Evolutionary conservation across 1,284 basidiomycete genomes (phyloP).

Genomic region (Vanrija humicola): DNA sequence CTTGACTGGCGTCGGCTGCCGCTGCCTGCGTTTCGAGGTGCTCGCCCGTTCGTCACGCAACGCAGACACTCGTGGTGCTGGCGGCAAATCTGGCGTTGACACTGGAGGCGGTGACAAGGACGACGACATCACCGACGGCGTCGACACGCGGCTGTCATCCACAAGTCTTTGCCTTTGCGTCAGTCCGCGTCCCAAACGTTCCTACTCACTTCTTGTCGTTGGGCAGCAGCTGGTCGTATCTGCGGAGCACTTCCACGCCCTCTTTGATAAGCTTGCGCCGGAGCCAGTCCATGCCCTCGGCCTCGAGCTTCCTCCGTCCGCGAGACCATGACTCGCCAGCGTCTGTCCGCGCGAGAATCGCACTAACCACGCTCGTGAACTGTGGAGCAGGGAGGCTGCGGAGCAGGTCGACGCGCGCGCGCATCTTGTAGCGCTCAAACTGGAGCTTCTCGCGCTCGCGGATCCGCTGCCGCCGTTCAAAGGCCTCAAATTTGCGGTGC

Average conservation of each 20-base stretch:
- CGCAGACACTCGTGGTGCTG: not conserved
- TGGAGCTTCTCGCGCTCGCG: constrained; percentile 86
- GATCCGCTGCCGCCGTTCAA: constrained; percentile 77
- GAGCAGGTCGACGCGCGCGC: constrained; percentile 79
- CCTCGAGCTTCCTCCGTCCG: constrained; percentile 31
- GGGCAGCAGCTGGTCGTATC: constrained; percentile 23
- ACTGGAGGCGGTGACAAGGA: not conserved
- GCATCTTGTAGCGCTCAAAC: constrained; percentile 85
- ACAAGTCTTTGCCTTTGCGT: not conserved
- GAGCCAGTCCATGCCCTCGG: constrained; percentile 38
- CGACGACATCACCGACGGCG: not conserved
- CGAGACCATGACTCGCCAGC: constrained; percentile 21
- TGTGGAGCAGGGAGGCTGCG: constrained; percentile 46
- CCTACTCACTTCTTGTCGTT: constrained; percentile 12
- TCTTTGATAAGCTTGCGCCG: constrained; percentile 35
- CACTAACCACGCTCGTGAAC: constrained; percentile 29
- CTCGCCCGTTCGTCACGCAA: not conserved
- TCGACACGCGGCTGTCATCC: not conserved
- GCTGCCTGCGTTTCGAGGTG: not conserved
- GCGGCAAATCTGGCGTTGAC: not conserved
- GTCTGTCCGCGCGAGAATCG: constrained; percentile 14
- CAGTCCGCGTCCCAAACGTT: constrained; percentile 15
- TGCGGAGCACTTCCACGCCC: constrained; percentile 40
- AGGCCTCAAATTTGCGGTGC: constrained; percentile 78
- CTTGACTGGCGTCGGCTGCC: no score